Evolutionary conservation across 768 basidiomycete species (phyloP).

Genomic region (Clitopilus hobsonii): DNA sequence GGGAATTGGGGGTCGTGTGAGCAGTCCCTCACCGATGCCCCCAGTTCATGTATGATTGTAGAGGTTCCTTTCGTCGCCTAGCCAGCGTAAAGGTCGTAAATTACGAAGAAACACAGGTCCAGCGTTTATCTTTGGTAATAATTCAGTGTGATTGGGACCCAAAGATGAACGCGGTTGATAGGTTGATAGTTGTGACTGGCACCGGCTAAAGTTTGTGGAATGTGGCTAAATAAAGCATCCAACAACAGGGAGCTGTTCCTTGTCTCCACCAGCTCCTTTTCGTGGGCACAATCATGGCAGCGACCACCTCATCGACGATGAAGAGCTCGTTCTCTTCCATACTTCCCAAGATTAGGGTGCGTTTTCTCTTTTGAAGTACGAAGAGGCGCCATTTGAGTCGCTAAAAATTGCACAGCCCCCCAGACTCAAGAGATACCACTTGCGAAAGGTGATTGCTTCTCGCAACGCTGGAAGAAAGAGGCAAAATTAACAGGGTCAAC

Average conservation of each 20-base stretch:
- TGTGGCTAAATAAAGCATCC: not conserved
- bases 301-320: constrained; percentile 13
- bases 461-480: not conserved
- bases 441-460: constrained; percentile 41
- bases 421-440: constrained; percentile 43
- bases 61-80: too few species aligned
- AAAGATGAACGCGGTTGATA: not conserved
- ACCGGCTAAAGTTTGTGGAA: not conserved
- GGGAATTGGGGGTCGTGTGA: too few species aligned
- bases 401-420: constrained; percentile 23
- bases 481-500: constrained; percentile 1
- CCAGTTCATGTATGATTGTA: too few species aligned
- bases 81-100: too few species aligned
- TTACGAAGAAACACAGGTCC: too few species aligned
- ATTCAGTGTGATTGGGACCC: not conserved
- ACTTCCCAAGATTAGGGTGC: constrained; percentile 22
- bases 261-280: not conserved
- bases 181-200: not conserved
- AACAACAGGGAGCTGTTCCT: not conserved
- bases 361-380: not conserved
- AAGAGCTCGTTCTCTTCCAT: constrained; percentile 26
- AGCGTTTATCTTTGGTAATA: too few species aligned
- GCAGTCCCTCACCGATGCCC: too few species aligned
- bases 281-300: constrained; percentile 10
- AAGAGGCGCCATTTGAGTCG: not conserved